phyloP scores from a whole-genome alignment of 495 filamentous ascomycete genomes.

The Emericellopsis terricola region DNA sequence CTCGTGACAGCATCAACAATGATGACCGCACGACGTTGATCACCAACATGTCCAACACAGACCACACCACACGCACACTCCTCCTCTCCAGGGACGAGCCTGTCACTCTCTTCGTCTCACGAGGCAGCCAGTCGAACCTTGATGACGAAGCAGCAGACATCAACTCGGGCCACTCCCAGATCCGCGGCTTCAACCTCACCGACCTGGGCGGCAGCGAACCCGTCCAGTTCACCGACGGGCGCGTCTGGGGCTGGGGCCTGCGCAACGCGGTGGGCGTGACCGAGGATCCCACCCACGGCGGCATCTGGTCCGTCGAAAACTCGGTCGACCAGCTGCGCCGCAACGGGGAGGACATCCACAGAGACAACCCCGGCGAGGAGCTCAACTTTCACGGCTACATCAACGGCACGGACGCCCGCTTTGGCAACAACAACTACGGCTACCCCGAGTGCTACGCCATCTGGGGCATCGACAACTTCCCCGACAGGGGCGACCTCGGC shows the following conservation, averaged over 20 bases:
- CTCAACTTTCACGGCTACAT: constrained; percentile 53
- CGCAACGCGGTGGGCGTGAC: constrained; percentile 53
- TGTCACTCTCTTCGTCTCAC: constrained; percentile 37
- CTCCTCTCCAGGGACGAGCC: constrained; percentile 30
- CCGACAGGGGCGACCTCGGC: constrained; percentile 7
- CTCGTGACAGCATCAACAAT: constrained; percentile 14
- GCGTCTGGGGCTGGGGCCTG: constrained; percentile 49
- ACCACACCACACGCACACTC: constrained; percentile 46
- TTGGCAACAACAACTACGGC: constrained; percentile 33
- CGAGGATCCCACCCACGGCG: constrained; percentile 30
- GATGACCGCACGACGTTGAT: constrained; percentile 28
- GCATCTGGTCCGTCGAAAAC: constrained; percentile 57
- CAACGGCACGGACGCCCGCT: constrained; percentile 15
- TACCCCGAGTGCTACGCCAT: constrained; percentile 52
- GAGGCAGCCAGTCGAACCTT: constrained; percentile 43
- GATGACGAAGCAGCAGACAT: constrained; percentile 29
- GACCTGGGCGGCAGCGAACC: constrained; percentile 3
- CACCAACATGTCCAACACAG: constrained; percentile 36
- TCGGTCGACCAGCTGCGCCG: constrained; percentile 44
- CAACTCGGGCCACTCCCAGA: constrained; percentile 37
- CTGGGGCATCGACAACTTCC: constrained; percentile 29
- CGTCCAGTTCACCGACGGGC: constrained; percentile 26
- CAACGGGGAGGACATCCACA: constrained; percentile 36
- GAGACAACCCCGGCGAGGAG: constrained; percentile 58
- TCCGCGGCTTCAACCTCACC: constrained; percentile 46